Conservation (phyloP, 768 basidiomycete species). For the Agaricus blazei region DNA sequence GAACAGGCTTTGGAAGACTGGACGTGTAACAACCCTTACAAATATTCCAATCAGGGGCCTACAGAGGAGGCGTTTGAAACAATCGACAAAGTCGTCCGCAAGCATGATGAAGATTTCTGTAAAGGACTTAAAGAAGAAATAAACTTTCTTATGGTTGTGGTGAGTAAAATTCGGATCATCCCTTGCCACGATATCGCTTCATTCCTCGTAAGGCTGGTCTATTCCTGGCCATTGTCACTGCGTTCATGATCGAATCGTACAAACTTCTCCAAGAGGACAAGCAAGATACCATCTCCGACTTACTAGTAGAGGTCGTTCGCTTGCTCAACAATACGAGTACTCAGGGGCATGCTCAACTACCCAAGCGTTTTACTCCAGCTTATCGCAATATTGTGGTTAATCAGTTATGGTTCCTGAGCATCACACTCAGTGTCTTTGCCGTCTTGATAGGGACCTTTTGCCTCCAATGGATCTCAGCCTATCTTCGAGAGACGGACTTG, state of each 20-base stretch:
- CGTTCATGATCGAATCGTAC: constrained; percentile 6
- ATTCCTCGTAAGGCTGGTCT: not conserved
- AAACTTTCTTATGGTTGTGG: not conserved
- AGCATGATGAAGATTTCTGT: constrained; percentile 4
- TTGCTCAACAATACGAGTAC: constrained; percentile 2
- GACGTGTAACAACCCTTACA: not conserved
- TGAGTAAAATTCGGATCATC: not conserved
- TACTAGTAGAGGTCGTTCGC: not conserved
- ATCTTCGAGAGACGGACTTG: not conserved
- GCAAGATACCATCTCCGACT: constrained; percentile 5
- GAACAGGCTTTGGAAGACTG: too few relatives aligned
- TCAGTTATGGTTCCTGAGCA: constrained; percentile 8
- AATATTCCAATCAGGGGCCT: not conserved
- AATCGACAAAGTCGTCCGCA: not conserved
- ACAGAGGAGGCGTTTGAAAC: constrained; percentile 2
- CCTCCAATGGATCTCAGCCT: constrained; percentile 7
- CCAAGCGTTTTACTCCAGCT: too few relatives aligned
- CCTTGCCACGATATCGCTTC: not conserved
- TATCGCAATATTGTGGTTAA: not conserved
- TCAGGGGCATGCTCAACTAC: not conserved
- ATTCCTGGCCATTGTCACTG: constrained; percentile 5
- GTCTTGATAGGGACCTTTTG: constrained; percentile 5
- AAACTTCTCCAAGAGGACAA: not conserved
- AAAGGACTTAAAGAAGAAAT: constrained; percentile 5
- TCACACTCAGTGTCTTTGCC: constrained; percentile 4